Evolutionary conservation across 768 basidiomycete species (phyloP), one percentile per base, ranked within the genome.

Genomic region (Solioccasus polychromus): DNA sequence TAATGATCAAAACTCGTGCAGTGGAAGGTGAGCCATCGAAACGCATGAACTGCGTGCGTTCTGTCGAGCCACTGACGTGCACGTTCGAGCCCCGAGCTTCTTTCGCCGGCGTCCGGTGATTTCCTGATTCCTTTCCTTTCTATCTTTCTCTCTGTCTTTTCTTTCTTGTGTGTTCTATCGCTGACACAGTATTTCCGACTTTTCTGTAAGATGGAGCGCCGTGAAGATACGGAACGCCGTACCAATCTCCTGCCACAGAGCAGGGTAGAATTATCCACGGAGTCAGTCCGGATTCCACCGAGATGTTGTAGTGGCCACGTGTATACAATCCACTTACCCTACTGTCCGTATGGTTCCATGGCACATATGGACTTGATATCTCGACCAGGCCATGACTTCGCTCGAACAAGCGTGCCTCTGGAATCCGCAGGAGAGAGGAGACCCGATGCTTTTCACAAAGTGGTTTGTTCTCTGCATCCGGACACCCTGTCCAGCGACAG

Each of bases 161-260:
- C 11, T n/a, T 25, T 19, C 5, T 10, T n/a, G 10, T 25, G 24
- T 14, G 30, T 52, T 35, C 30, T 51, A 51, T 44, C 42, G 18
- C 12, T 22, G 17, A 9, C 10, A 15, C 20, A 37, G 18, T 22
- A 48, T 24, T 35, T 19, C 12, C 11, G 15, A 20, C 20, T 19
- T 35, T 29, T 38, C 38, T 17, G 17, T n/a, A 32, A n/a, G 35
- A 46, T 44, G 24, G 25, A 40, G 36, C 22, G 15, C 17, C 32
- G 48, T 40, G 34, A 31, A 8, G 15, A 29, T 8, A 17, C 28
- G 48, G 52, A 47, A 48, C 15, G 7, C 39, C 32, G 22, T 28
- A 24, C 17, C 17, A 18, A 17, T 23, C 25, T 25, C 40, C 31
- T 32, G 17, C 23, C 42, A 45, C 39, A 24, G 7, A 10, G 39